Evolutionary conservation across 1,284 basidiomycete genomes (phyloP).

Genomic region (Ustilago sp.): DNA sequence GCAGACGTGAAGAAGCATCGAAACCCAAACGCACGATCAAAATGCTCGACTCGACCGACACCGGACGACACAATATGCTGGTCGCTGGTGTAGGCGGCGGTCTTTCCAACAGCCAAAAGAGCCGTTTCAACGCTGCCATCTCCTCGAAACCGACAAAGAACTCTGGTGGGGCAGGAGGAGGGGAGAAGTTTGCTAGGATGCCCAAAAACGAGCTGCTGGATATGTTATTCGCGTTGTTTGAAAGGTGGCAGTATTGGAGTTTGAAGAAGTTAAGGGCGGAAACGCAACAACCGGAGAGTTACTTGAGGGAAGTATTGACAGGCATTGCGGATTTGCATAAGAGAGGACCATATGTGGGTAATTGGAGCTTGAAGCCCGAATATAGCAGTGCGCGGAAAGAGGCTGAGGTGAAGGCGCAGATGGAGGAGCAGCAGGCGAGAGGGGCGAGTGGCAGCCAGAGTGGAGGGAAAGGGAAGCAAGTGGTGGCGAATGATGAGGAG

Average conservation of each 20-base stretch:
- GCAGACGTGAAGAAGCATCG: slow-evolving; percentile 70
- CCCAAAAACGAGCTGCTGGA: slow-evolving; percentile 89
- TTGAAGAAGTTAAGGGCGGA: slow-evolving; percentile 82
- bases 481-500: slow-evolving; percentile 10
- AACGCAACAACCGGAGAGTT: slow-evolving; percentile 90
- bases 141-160: slow-evolving; percentile 52
- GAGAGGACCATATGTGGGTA: slow-evolving; percentile 75
- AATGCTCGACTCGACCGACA: slow-evolving; percentile 70
- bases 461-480: neutral
- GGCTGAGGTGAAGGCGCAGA: slow-evolving; percentile 19
- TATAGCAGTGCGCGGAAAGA: slow-evolving; percentile 35
- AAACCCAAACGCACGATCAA: slow-evolving; percentile 71
- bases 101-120: slow-evolving; percentile 8
- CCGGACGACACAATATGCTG: slow-evolving; percentile 69
- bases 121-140: neutral
- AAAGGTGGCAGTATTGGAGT: slow-evolving; percentile 83
- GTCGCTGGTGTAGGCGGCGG: slow-evolving; percentile 63
- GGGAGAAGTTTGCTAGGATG: slow-evolving; percentile 85
- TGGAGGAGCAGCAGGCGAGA: slow-evolving; percentile 13
- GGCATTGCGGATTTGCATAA: slow-evolving; percentile 85
- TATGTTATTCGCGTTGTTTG: slow-evolving; percentile 83
- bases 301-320: slow-evolving; percentile 85
- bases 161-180: neutral
- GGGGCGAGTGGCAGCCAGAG: slow-evolving; percentile 2
- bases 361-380: slow-evolving; percentile 70